Evolutionary conservation across 192 early-diverging fungal species (phyloP).

Genomic region (Podila horticola): DNA sequence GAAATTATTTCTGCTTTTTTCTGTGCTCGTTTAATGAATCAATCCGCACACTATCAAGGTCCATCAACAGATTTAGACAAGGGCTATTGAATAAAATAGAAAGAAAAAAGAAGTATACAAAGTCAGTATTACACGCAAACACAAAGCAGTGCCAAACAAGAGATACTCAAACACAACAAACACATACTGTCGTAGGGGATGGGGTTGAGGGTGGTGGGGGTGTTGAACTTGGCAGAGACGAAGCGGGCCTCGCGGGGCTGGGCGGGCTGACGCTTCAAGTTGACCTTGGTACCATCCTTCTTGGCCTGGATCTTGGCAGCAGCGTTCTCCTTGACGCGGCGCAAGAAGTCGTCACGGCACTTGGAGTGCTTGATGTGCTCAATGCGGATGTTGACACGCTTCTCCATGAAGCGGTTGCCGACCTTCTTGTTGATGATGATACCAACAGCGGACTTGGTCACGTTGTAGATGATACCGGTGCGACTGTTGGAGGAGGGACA

Average conservation of each 20-base stretch:
- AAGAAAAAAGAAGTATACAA: neutral
- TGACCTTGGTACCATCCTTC: conserved; percentile 77
- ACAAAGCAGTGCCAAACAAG: neutral
- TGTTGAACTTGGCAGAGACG: conserved; percentile 89
- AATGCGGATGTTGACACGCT: conserved; percentile 97
- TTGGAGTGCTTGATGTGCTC: conserved; percentile 99
- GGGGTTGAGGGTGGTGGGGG: conserved; percentile 93
- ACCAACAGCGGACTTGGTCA: conserved; percentile 99
- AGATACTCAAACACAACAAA: neutral
- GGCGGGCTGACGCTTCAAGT: conserved; percentile 91
- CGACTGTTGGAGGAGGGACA: too few species aligned
- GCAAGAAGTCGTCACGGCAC: conserved; percentile 97
- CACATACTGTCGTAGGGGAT: conserved; percentile 88
- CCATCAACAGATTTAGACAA: conserved; percentile 5
- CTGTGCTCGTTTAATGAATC: conserved; percentile 3
- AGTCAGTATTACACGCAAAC: neutral
- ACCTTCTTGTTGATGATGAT: conserved; percentile 99
- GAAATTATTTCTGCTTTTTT: neutral
- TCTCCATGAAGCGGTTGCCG: conserved; percentile 98
- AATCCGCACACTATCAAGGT: conserved; percentile 6
- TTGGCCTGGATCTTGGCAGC: conserved; percentile 86
- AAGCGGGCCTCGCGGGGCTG: conserved; percentile 89
- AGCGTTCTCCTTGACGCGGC: conserved; percentile 96
- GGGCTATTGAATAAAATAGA: neutral
- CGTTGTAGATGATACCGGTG: conserved; percentile 99